These are phyloP conservation scores for Austropuccinia psidii DNA, from an alignment of 1,284 basidiomycete genomes.

Conservation along the genomic window DNA sequence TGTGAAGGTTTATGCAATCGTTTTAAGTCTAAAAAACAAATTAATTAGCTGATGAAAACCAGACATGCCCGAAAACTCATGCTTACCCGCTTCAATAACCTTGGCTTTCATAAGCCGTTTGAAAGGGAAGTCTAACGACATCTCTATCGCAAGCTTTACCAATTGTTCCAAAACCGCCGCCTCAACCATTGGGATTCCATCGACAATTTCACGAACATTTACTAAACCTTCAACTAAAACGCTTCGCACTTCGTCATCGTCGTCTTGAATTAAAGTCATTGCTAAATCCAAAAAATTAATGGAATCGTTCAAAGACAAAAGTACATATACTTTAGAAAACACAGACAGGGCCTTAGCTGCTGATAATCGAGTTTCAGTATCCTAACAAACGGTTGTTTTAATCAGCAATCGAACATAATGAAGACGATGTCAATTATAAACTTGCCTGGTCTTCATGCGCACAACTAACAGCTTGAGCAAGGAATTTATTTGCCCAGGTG, in stretches of 20 bases:
- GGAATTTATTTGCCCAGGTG: neutral
- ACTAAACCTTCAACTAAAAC: neutral
- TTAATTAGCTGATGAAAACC: neutral
- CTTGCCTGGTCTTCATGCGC: conserved; percentile 29
- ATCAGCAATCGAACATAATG: neutral
- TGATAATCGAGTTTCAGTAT: conserved; percentile 23
- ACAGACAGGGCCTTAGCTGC: conserved; percentile 11
- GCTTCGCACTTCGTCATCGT: conserved; percentile 27
- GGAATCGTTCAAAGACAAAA: neutral
- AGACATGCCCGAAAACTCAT: neutral
- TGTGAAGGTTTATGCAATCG: neutral
- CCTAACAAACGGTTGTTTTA: neutral
- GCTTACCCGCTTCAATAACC: neutral
- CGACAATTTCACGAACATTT: neutral
- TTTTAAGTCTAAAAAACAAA: conserved; percentile 2
- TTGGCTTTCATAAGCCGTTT: neutral
- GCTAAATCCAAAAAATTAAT: conserved; percentile 11
- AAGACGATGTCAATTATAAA: neutral
- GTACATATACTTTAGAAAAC: neutral
- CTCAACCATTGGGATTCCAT: conserved; percentile 15
- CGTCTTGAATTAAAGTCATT: conserved; percentile 25
- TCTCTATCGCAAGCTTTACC: neutral
- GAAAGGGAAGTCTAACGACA: neutral
- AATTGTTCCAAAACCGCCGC: conserved; percentile 12
- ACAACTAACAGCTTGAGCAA: neutral